phyloP scores from a whole-genome alignment of 148 eudicot genomes.

The Rhododendron simsii region DNA sequence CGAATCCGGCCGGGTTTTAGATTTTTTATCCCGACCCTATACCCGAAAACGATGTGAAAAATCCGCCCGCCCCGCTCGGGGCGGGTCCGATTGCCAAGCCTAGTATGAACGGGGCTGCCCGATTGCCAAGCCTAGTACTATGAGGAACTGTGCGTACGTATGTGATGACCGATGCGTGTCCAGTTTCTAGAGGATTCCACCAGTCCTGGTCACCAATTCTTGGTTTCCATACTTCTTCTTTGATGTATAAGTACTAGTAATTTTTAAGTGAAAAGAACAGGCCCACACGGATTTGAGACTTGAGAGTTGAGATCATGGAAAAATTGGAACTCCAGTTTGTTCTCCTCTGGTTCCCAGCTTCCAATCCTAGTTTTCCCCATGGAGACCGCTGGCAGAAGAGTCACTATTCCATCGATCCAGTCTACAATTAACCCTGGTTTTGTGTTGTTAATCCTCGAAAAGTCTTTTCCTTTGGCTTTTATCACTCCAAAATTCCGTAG shows the following conservation, averaged over 20 bases:
- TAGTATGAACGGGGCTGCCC: too few relatives aligned
- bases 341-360: background rate
- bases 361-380: background rate
- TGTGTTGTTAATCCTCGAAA: background rate
- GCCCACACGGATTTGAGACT: constrained; percentile 7
- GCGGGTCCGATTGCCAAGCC: too few relatives aligned
- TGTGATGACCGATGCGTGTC: background rate
- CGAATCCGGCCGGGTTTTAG: too few relatives aligned
- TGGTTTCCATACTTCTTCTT: background rate
- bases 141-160: background rate
- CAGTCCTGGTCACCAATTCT: background rate
- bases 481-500: background rate
- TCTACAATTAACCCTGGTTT: background rate
- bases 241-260: background rate
- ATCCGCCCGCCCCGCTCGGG: too few relatives aligned
- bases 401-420: background rate
- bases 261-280: background rate
- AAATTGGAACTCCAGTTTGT: too few relatives aligned
- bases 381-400: background rate
- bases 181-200: background rate
- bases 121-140: too few relatives aligned
- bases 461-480: background rate
- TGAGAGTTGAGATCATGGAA: background rate
- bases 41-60: too few relatives aligned
- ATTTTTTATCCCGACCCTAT: too few relatives aligned